Evolutionary conservation across 2,329 filamentous ascomycete genomes (phyloP), one percentile per base, ranked within the genome.

Genomic region (Paecilomyces variotii): DNA sequence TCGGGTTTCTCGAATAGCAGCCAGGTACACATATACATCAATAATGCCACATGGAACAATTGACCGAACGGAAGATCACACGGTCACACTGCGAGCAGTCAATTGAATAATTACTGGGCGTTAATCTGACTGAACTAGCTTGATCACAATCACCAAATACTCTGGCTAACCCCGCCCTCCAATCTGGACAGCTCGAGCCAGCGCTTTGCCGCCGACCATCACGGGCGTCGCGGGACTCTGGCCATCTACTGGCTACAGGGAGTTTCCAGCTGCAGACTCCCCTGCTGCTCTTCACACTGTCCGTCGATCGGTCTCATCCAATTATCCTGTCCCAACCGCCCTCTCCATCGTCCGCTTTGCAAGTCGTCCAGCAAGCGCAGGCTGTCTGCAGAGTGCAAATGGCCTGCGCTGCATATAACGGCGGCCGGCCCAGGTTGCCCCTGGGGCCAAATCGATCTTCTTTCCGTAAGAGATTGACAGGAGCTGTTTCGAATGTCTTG

Each of bases 381-480:
- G 24, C 54, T 35, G 50, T 52, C 12, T 14, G n/a, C 25, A 26
- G 10, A 27, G 3, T 52, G n/a, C 50, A 28, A 52, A 52, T 52
- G 50, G 50, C 50, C 24, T 26, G 50, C n/a, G n/a, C 24, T 28
- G 50, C 50, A 52, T 52, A 52, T 52, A 52, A 26, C 10, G 24
- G 25, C 25, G 24, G 50, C 25, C 24, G 50, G 10, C 50, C 50
- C 3, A 24, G 19, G 27, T 12, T 11, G 19, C 39, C 39, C 51
- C 28, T 25, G 25, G 53, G 30, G 14, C 53, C n/a, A 9, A n/a
- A 25, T 52, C 10, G 51, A 53, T 56, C 19, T 28, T 19, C 34
- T 56, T 62, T 62, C 62, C 60, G 62, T 61, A 64, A 63, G 56
- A 67, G 67, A 70, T 68, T 71, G 65, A 64, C 67, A 59, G 59